A percentile compares a stretch with the other conserved stretches of the same genome.
Evolutionary conservation across 306 rosid genomes (phyloP).

Genomic region (Albizia julibrissin): DNA sequence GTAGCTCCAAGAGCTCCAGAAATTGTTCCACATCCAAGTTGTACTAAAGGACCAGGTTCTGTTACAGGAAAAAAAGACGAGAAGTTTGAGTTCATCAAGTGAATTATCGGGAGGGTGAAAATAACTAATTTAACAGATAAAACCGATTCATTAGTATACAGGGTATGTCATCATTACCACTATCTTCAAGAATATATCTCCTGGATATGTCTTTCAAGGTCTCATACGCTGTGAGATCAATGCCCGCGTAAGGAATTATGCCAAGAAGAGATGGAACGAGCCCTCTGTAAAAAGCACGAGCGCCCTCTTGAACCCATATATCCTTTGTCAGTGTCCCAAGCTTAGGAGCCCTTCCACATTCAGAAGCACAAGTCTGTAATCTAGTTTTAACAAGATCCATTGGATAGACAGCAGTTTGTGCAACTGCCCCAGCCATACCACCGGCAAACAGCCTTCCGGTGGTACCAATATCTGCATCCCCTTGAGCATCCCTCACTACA

Average conservation of each 20-base stretch:
- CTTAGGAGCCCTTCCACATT: constrained; percentile 50
- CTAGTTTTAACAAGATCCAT: constrained; percentile 60
- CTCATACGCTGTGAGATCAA: constrained; percentile 61
- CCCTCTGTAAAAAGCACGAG: constrained; percentile 60
- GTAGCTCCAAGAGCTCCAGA: constrained; percentile 61
- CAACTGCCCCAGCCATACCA: constrained; percentile 60
- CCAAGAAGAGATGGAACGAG: constrained; percentile 59
- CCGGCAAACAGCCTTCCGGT: constrained; percentile 54
- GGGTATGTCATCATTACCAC: constrained; percentile 41
- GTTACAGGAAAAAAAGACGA: background rate
- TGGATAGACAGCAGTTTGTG: constrained; percentile 53
- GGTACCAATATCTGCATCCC: constrained; percentile 44
- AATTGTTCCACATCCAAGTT: constrained; percentile 58
- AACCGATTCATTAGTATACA: background rate
- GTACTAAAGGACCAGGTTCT: constrained; percentile 58
- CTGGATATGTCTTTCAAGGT: constrained; percentile 53
- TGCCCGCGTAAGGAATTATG: constrained; percentile 62
- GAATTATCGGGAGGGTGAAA: background rate
- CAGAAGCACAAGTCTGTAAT: constrained; percentile 54
- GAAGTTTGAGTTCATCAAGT: constrained; percentile 6
- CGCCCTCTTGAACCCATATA: constrained; percentile 62
- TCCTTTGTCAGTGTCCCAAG: constrained; percentile 47
- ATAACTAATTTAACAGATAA: background rate
- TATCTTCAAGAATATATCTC: constrained; percentile 49
- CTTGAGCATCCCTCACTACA: constrained; percentile 39